Evolutionary conservation across 1,139 yeast genomes (phyloP), one percentile per base, ranked within the genome.

Genomic region (Sugiyamaella castrensis): DNA sequence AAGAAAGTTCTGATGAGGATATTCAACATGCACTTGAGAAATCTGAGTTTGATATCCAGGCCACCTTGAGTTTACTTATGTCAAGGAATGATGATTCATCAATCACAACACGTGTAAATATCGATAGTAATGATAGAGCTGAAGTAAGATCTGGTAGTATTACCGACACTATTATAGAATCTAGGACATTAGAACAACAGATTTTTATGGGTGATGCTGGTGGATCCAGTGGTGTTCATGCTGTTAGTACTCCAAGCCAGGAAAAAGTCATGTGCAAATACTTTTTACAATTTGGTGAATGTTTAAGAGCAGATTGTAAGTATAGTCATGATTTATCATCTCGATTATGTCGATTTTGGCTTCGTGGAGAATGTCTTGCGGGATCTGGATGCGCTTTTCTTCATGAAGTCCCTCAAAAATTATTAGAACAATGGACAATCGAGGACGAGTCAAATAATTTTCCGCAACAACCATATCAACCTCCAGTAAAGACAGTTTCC

Each of bases 321-420:
- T 73, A 71, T 52, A 65, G 73, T 40, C 77, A 73, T 57, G 76
- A 73, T 48, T 47, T 72, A 31, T 61, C 70, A 4, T 57, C 63
- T 16, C 58, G 72, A 19, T 66, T 71, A 8, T 73, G 77, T 49
- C 63, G 74, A 13, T 73, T 69, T 54, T 73, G 77, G 77, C 57
- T 73, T 4, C 69, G 67, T 36, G 74, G 74, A 1, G 59, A 60
- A 9, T 73, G 77, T 51, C 46, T 69, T 4, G 72, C 73, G 6
- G 76, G 75, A 9, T 67, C 64, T 8, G 47, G 51, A 4, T 73
- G 77, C 53, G 57, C 59, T 28, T 73, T 72, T 52, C 56, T 68
- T 41, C 77, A 73, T 51, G 61, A 64, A 24, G 57, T 70, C 8
- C 72, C 73, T 11, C 53, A 52, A 5, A 54, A 54, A 15, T 40